These are phyloP conservation scores for Gossypium ekmanianum DNA, from an alignment of 345 rosid genomes.

Conservation along the genomic window DNA sequence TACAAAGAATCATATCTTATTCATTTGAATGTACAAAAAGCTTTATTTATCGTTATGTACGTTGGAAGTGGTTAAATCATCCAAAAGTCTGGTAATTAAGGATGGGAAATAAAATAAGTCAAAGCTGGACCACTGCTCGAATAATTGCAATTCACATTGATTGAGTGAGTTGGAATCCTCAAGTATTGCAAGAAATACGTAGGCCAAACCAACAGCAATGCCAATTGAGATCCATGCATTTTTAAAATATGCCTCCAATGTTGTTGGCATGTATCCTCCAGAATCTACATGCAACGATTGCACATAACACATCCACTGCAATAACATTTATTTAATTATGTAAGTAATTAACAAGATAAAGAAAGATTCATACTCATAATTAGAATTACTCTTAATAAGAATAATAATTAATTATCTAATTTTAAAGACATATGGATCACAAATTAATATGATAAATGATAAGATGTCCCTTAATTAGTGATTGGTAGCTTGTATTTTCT, in stretches of 20 bases:
- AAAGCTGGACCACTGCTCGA: background rate
- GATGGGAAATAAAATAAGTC: slow-evolving; percentile 4
- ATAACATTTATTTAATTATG: background rate
- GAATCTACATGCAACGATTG: background rate
- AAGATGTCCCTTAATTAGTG: background rate
- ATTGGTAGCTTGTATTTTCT: background rate
- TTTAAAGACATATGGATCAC: no score
- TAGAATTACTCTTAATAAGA: no score
- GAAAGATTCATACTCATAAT: no score
- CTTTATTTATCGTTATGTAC: background rate
- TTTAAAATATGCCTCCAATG: background rate
- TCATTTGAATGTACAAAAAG: no score
- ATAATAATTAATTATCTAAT: no score
- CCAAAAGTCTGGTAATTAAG: background rate
- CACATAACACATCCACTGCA: background rate
- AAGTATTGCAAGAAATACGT: background rate
- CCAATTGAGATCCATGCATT: slow-evolving; percentile 6
- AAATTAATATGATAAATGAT: background rate
- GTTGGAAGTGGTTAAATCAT: slow-evolving; percentile 11
- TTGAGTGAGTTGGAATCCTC: background rate
- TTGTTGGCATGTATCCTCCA: slow-evolving; percentile 9
- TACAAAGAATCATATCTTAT: no score
- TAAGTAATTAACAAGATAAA: no score
- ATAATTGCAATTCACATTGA: background rate
- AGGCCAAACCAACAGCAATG: background rate